These are phyloP conservation scores for Celoporthe dispersa DNA, from an alignment of 2,329 filamentous ascomycete species.

Conservation along the genomic window DNA sequence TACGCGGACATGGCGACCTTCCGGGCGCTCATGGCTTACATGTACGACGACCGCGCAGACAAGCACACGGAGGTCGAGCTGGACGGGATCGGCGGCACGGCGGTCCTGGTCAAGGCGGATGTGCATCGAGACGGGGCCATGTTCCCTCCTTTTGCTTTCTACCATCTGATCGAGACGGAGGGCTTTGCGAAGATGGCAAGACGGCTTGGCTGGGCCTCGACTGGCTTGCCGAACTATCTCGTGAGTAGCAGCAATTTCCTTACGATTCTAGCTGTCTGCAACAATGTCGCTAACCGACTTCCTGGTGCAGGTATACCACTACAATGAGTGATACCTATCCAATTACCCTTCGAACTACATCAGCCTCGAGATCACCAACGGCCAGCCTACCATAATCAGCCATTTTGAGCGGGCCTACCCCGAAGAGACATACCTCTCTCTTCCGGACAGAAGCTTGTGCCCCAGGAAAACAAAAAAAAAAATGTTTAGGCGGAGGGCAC, in stretches of 20 bases:
- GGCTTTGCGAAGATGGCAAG: slow-evolving; percentile 98
- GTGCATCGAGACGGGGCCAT: slow-evolving; percentile 97
- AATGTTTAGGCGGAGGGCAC: not conserved
- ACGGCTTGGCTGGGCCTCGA: slow-evolving; percentile 82
- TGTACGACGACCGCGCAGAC: slow-evolving; percentile 64
- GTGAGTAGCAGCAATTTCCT: slow-evolving; percentile 54
- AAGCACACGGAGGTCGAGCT: slow-evolving; percentile 69
- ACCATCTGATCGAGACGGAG: slow-evolving; percentile 96
- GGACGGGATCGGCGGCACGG: slow-evolving; percentile 92
- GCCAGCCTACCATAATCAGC: not conserved
- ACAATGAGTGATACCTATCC: slow-evolving; percentile 67
- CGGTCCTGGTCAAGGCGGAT: slow-evolving; percentile 91
- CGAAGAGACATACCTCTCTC: not conserved
- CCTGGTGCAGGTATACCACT: slow-evolving; percentile 74
- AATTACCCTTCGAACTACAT: slow-evolving; percentile 12
- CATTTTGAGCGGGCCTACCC: not conserved
- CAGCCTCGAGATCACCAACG: not conserved
- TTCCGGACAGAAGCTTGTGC: not conserved
- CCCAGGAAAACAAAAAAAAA: not conserved
- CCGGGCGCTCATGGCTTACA: slow-evolving; percentile 85
- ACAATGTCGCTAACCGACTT: slow-evolving; percentile 20
- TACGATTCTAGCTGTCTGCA: not conserved
- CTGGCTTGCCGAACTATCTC: slow-evolving; percentile 95
- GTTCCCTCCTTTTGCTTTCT: slow-evolving; percentile 97
- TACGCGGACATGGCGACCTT: slow-evolving; percentile 94